These are phyloP conservation scores for Evansstolkia leycettana DNA, from an alignment of 495 filamentous ascomycete genomes.

Conservation along the genomic window DNA sequence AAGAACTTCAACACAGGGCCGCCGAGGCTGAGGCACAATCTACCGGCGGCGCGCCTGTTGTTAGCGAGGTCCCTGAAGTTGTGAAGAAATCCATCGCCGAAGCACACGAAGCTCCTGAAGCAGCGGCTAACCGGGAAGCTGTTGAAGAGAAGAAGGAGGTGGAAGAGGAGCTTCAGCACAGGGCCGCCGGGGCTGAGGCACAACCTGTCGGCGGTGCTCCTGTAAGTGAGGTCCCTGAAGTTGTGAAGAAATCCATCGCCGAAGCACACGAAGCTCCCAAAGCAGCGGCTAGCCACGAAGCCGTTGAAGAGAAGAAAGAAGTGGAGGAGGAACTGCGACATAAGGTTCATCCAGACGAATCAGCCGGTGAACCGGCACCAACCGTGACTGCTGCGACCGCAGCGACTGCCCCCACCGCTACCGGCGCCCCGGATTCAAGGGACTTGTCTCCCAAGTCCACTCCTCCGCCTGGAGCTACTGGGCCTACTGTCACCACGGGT, in stretches of 20 bases:
- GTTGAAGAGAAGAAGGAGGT: constrained; percentile 58
- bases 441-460: constrained; percentile 33
- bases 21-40: constrained; percentile 4
- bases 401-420: constrained; percentile 26
- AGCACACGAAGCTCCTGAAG: constrained; percentile 47
- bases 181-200: constrained; percentile 11
- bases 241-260: constrained; percentile 61
- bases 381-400: constrained; percentile 31
- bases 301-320: constrained; percentile 66
- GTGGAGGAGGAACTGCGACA: constrained; percentile 57
- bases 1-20: constrained; percentile 39
- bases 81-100: constrained; percentile 54
- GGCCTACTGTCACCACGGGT: constrained; percentile 5
- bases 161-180: constrained; percentile 44
- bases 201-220: constrained; percentile 16
- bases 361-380: constrained; percentile 41
- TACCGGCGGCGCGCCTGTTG: constrained; percentile 18
- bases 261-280: constrained; percentile 55
- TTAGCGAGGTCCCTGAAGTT: constrained; percentile 45
- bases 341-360: constrained; percentile 35
- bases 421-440: constrained; percentile 15
- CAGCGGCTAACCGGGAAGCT: constrained; percentile 45
- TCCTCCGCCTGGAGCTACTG: constrained; percentile 5
- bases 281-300: constrained; percentile 52
- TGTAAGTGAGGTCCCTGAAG: constrained; percentile 48